Evolutionary conservation across 208 protist genomes (phyloP).

Genomic region (Acanthamoeba culbertsoni): DNA sequence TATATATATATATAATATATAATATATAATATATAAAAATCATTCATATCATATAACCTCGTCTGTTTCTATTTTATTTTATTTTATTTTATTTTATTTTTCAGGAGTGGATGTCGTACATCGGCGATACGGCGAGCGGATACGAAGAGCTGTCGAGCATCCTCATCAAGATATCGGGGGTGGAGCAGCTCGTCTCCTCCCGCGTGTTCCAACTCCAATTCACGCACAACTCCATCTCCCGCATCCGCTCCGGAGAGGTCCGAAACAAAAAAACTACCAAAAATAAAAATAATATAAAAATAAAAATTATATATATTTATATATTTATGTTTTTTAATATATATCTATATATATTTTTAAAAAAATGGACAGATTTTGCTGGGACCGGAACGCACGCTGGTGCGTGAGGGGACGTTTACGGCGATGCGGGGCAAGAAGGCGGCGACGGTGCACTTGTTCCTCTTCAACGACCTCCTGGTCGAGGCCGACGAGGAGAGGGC

Average conservation of each 20-base stretch:
- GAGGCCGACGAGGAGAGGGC: neutral
- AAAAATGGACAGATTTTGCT: neutral
- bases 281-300: neutral
- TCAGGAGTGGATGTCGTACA: slow-evolving; percentile 11
- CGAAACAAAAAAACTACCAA: neutral
- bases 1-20: too few relatives aligned
- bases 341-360: too few relatives aligned
- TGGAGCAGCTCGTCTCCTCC: neutral
- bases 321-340: neutral
- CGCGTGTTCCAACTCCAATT: neutral
- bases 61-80: neutral
- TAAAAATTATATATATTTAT: too few relatives aligned
- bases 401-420: neutral
- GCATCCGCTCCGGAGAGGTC: neutral
- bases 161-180: neutral
- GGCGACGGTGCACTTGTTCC: neutral
- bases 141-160: neutral
- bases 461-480: slow-evolving; percentile 12
- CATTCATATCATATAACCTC: too few relatives aligned
- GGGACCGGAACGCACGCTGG: neutral
- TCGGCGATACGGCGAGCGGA: neutral
- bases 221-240: slow-evolving; percentile 1
- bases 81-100: neutral
- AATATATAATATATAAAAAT: too few relatives aligned
- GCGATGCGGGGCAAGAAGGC: neutral